phyloP scores from a whole-genome alignment of 1,284 basidiomycete genomes.

The Cutaneotrichosporon sp. region DNA sequence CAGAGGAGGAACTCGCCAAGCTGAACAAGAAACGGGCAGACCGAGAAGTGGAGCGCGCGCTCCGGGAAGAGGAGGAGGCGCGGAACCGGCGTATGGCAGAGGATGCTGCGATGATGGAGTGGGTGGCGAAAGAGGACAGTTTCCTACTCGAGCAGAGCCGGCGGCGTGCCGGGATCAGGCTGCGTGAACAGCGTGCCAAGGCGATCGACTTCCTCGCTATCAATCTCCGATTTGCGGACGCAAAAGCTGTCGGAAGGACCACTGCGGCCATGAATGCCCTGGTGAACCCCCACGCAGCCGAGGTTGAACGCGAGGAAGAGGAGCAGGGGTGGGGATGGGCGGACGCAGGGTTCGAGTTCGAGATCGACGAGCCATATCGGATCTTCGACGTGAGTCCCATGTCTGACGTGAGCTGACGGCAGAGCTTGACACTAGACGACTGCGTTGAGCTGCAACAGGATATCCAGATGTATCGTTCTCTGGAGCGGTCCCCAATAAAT shows the following conservation, averaged over 20 bases:
- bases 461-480: conserved; percentile 81
- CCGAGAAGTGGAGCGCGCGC: conserved; percentile 77
- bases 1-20: conserved; percentile 89
- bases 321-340: conserved; percentile 65
- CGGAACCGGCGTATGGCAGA: conserved; percentile 83
- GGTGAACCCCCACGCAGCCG: conserved; percentile 28
- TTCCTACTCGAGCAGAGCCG: conserved; percentile 95
- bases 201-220: conserved; percentile 91
- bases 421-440: conserved; percentile 83
- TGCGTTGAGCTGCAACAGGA: conserved; percentile 90
- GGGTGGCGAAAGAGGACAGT: conserved; percentile 94
- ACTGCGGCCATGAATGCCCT: conserved; percentile 40
- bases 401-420: conserved; percentile 9
- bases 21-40: conserved; percentile 86
- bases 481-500: conserved; percentile 79
- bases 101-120: conserved; percentile 94
- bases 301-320: conserved; percentile 53
- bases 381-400: conserved; percentile 77
- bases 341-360: conserved; percentile 88
- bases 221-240: conserved; percentile 79
- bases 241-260: conserved; percentile 47
- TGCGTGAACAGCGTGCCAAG: conserved; percentile 92
- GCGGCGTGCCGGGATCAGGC: conserved; percentile 81
- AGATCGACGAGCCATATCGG: conserved; percentile 95
- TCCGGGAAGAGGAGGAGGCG: conserved; percentile 88